Base-by-base conservation (phyloP, 2,329 filamentous ascomycete species). In the Colletotrichum lupini region DNA sequence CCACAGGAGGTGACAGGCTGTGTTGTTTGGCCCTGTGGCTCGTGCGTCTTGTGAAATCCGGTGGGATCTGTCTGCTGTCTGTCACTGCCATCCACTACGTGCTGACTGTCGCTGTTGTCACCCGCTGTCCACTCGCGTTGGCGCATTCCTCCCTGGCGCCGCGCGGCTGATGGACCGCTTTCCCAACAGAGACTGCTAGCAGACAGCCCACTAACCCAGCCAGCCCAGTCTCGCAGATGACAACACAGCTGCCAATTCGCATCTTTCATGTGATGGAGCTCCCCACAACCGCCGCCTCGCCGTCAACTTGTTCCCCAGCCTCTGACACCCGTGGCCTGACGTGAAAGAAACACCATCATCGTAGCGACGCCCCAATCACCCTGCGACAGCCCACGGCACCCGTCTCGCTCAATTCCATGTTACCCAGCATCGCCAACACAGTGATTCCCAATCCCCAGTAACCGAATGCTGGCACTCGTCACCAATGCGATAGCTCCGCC, bases 401-500 rank as follows among this genome's bases (percentile, higher is more conserved):
- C 37, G 53, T 59, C 53, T 49, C 26, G 58, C n/a, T 35, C 32
- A 55, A 30, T 32, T 56, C 56, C 63, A 71, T 71, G 68, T 55
- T 67, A 46, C 68, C 57, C 49, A 46, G 56, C 63, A 61, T 26
- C 49, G 16, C 64, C 68, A 49, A 26, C 42, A 37, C 11, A 11
- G 52, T 59, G 49, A 65, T 30, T 59, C 16, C 56, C 55, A 19
- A 42, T 35, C 8, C 32, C 26, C 57, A 52, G 49, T 65, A 60
- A n/a, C 60, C 52, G 61, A 60, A 70, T 59, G 61, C 61, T 71
- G 71, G 55, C 61, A 56, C 12, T 35, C 28, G 46, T 71, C 67
- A 61, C 67, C 71, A 74, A 76, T 75, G 76, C 74, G 65, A 67
- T 73, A 77, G 77, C 79, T 76, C 77, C 83, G 82, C 81, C 82